These are phyloP conservation scores for Starmera stellimalicola DNA, from an alignment of 1,139 yeast genomes.

Conservation along the genomic window DNA sequence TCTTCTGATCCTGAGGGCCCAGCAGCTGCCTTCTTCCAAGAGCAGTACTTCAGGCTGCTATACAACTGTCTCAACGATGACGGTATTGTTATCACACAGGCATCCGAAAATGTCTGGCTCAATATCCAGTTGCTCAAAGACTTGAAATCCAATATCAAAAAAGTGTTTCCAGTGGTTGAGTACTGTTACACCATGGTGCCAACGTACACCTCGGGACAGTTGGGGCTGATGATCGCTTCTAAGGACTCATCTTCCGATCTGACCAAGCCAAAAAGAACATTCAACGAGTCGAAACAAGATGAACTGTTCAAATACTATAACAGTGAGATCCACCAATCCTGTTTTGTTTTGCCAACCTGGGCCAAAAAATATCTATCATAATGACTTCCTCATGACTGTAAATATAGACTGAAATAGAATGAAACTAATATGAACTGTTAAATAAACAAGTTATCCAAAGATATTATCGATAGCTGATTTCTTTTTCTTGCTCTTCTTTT, in stretches of 20 bases:
- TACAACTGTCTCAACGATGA: constrained; percentile 55
- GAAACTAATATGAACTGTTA: too few relatives aligned
- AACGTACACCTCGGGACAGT: constrained; percentile 92
- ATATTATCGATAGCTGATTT: constrained; percentile 50
- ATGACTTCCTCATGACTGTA: too few relatives aligned
- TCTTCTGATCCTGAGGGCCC: constrained; percentile 98
- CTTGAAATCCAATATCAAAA: constrained; percentile 49
- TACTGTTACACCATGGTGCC: constrained; percentile 89
- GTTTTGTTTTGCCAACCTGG: constrained; percentile 86
- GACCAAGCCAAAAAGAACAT: constrained; percentile 44
- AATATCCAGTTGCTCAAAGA: constrained; percentile 57
- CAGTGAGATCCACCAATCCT: constrained; percentile 58
- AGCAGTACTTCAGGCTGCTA: constrained; percentile 68
- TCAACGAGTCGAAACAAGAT: constrained; percentile 39
- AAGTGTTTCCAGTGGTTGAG: constrained; percentile 72
- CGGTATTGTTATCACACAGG: constrained; percentile 87
- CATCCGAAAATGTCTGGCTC: constrained; percentile 88
- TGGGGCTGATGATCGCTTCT: constrained; percentile 79
- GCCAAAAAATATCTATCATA: constrained; percentile 46
- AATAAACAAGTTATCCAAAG: constrained; percentile 37
- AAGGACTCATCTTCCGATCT: constrained; percentile 46
- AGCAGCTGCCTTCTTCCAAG: constrained; percentile 86
- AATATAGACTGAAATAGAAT: too few relatives aligned
- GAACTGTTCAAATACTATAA: constrained; percentile 64
- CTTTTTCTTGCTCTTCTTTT: constrained; percentile 34